Evolutionary conservation across 2,329 filamentous ascomycete genomes (phyloP).

Genomic region (Aureobasidium sp.): DNA sequence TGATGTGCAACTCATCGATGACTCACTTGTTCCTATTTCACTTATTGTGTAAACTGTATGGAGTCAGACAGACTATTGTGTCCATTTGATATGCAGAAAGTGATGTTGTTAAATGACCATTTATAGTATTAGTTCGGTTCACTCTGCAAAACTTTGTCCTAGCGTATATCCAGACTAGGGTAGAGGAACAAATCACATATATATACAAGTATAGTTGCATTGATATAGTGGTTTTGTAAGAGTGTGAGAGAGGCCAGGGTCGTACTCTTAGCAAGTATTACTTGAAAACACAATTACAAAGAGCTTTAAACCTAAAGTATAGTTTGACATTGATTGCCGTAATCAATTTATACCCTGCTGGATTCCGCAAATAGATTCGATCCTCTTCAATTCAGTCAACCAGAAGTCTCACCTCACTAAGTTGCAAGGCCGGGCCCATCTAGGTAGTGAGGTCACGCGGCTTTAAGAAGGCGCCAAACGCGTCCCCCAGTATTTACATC

Average conservation of each 20-base stretch:
- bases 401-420: not conserved
- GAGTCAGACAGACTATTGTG: not conserved
- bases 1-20: not conserved
- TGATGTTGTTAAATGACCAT: too few relatives aligned
- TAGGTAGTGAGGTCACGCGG: not conserved
- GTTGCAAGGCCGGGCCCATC: too few relatives aligned
- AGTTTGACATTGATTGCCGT: too few relatives aligned
- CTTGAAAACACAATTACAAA: too few relatives aligned
- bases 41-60: not conserved
- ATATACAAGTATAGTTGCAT: not conserved
- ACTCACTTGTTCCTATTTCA: not conserved
- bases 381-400: not conserved
- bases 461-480: not conserved
- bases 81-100: too few relatives aligned
- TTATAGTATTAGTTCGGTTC: too few relatives aligned
- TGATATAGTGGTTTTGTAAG: not conserved
- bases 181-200: too few relatives aligned
- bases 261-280: not conserved
- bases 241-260: not conserved
- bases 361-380: too few relatives aligned
- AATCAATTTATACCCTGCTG: too few relatives aligned
- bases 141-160: too few relatives aligned
- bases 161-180: too few relatives aligned
- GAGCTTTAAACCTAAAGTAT: too few relatives aligned
- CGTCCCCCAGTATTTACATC: constrained; percentile 8